phyloP scores from a whole-genome alignment of 805 yeast genomes.

The Spathaspora girioi region DNA sequence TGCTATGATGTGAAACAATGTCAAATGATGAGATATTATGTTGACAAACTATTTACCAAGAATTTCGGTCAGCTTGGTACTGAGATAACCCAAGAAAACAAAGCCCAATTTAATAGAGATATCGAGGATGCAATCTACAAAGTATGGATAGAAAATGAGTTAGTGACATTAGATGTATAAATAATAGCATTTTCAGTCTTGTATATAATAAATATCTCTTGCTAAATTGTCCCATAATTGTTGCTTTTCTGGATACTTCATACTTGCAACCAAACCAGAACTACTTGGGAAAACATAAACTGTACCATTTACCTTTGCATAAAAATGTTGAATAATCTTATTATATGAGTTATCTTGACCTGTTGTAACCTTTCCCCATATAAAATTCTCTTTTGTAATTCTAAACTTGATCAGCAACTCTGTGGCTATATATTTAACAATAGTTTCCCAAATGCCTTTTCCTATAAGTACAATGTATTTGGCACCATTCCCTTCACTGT shows the following conservation, averaged over 20 bases:
- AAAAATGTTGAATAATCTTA: constrained; percentile 15
- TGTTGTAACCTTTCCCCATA: constrained; percentile 47
- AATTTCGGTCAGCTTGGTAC: constrained; percentile 39
- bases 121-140: constrained; percentile 26
- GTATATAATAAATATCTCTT: constrained; percentile 12
- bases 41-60: constrained; percentile 32
- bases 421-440: constrained; percentile 34
- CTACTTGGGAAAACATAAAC: constrained; percentile 68
- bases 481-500: constrained; percentile 29
- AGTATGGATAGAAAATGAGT: constrained; percentile 25
- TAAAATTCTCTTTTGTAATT: constrained; percentile 30
- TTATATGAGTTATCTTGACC: constrained; percentile 16
- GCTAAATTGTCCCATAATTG: constrained; percentile 45
- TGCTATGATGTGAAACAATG: constrained; percentile 35
- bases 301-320: constrained; percentile 13
- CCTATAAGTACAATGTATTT: constrained; percentile 57
- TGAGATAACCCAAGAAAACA: constrained; percentile 21
- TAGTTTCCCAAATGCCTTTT: constrained; percentile 69
- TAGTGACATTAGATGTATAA: no score
- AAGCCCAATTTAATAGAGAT: constrained; percentile 23
- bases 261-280: constrained; percentile 61
- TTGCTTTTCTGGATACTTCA: constrained; percentile 43
- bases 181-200: background rate
- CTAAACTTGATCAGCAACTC: constrained; percentile 23
- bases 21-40: constrained; percentile 28